A percentile compares a stretch with the other conserved stretches of the same genome.
Evolutionary conservation across 2,329 filamentous ascomycete species (phyloP).

Genomic region (Colletotrichum sublineola): DNA sequence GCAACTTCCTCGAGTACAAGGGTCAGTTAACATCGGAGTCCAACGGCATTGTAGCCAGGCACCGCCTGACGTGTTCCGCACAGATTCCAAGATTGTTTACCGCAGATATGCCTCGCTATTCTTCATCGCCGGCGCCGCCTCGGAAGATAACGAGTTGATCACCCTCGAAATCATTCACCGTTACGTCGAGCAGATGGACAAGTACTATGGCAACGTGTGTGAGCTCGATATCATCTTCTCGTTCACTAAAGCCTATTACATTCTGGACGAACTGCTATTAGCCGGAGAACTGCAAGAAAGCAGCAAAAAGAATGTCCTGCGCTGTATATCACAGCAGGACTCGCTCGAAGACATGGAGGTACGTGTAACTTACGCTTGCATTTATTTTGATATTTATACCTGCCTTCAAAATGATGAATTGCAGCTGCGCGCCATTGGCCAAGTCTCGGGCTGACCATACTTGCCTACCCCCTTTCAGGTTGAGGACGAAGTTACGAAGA

Average conservation of each 20-base stretch:
- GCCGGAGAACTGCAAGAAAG: conserved; percentile 98
- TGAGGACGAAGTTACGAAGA: conserved; percentile 90
- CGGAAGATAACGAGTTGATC: conserved; percentile 98
- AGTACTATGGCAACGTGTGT: conserved; percentile 99
- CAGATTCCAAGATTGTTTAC: conserved; percentile 99
- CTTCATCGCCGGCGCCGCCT: conserved; percentile 97
- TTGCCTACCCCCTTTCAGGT: conserved; percentile 69
- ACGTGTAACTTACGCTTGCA: conserved; percentile 59
- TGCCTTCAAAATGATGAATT: conserved; percentile 21
- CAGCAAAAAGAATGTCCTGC: conserved; percentile 98
- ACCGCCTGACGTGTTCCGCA: conserved; percentile 23
- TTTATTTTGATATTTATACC: neutral
- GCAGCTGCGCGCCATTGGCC: conserved; percentile 36
- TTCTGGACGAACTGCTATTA: conserved; percentile 93
- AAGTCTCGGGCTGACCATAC: conserved; percentile 61
- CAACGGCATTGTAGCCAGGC: neutral
- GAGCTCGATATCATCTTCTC: conserved; percentile 99
- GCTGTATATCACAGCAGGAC: conserved; percentile 97
- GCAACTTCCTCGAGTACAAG: conserved; percentile 99
- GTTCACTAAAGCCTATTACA: conserved; percentile 99
- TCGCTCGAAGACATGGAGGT: conserved; percentile 99
- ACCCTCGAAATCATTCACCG: conserved; percentile 98
- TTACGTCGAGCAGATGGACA: conserved; percentile 99
- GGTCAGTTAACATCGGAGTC: conserved; percentile 63
- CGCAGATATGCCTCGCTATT: conserved; percentile 98